Conservation (phyloP, 2,329 filamentous ascomycete species). For the Fusarium sp. region DNA sequence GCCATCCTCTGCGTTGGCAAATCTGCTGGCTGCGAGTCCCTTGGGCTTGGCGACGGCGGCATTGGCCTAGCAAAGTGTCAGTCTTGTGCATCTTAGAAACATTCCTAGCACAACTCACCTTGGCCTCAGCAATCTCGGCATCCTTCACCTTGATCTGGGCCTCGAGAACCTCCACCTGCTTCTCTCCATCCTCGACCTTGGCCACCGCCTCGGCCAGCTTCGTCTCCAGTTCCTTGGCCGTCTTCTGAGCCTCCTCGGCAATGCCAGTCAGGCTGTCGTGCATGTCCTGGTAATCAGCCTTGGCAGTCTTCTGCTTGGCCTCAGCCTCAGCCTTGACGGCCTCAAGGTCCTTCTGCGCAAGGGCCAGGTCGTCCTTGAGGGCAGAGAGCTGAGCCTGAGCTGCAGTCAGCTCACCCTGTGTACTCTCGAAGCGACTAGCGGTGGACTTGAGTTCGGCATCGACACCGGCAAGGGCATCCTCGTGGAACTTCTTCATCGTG, state of each 20-base stretch:
- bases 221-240: slow-evolving; percentile 62
- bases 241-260: slow-evolving; percentile 67
- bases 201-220: slow-evolving; percentile 58
- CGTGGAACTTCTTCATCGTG: slow-evolving; percentile 58
- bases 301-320: slow-evolving; percentile 64
- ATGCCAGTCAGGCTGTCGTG: slow-evolving; percentile 70
- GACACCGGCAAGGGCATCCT: slow-evolving; percentile 53
- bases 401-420: slow-evolving; percentile 47
- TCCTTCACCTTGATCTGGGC: slow-evolving; percentile 71
- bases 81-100: not conserved
- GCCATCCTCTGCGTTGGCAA: slow-evolving; percentile 56
- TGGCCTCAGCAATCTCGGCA: slow-evolving; percentile 70
- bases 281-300: slow-evolving; percentile 71
- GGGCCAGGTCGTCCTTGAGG: slow-evolving; percentile 56
- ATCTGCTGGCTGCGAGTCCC: slow-evolving; percentile 66
- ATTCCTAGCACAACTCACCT: slow-evolving; percentile 53
- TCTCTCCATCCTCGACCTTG: slow-evolving; percentile 59
- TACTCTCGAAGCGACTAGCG: slow-evolving; percentile 50
- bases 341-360: slow-evolving; percentile 64
- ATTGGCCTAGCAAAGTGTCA: slow-evolving; percentile 53
- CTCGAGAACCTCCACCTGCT: slow-evolving; percentile 60
- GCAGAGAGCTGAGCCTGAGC: slow-evolving; percentile 48
- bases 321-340: slow-evolving; percentile 62
- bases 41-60: slow-evolving; percentile 56
- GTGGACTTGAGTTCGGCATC: slow-evolving; percentile 49